A percentile compares a stretch with the other conserved stretches of the same genome.
These are phyloP conservation scores for Colletotrichum chlorophyti DNA, from an alignment of 2,329 filamentous ascomycete species.

Conservation along the genomic window DNA sequence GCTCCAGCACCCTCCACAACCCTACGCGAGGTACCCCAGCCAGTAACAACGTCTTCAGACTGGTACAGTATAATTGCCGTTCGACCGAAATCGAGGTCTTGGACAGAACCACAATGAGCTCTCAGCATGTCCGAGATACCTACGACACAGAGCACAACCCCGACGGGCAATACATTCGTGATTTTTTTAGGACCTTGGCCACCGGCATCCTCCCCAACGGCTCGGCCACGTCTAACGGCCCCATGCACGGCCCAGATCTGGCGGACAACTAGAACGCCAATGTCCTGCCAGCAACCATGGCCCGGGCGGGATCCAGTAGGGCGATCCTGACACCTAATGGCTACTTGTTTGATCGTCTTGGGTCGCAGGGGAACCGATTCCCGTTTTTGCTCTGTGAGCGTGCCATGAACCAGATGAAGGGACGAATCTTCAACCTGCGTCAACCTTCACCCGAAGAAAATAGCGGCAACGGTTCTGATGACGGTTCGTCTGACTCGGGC, in stretches of 20 bases:
- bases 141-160: conserved; percentile 8
- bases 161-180: background rate
- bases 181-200: background rate
- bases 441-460: background rate
- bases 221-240: background rate
- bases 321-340: background rate
- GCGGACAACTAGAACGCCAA: background rate
- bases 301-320: background rate
- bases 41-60: background rate
- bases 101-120: background rate
- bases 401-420: conserved; percentile 6
- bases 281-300: background rate
- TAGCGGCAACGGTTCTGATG: background rate
- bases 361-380: conserved; percentile 3
- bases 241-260: background rate
- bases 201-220: background rate
- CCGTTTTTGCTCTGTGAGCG: background rate
- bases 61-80: background rate
- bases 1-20: background rate
- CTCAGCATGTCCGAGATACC: background rate
- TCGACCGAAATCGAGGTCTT: background rate
- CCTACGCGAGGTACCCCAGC: background rate
- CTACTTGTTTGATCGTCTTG: background rate
- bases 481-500: too few relatives aligned
- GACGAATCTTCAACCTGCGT: conserved; percentile 2